Base-by-base conservation (phyloP, 805 yeast species). In the Ogataea thermomethanolica region DNA sequence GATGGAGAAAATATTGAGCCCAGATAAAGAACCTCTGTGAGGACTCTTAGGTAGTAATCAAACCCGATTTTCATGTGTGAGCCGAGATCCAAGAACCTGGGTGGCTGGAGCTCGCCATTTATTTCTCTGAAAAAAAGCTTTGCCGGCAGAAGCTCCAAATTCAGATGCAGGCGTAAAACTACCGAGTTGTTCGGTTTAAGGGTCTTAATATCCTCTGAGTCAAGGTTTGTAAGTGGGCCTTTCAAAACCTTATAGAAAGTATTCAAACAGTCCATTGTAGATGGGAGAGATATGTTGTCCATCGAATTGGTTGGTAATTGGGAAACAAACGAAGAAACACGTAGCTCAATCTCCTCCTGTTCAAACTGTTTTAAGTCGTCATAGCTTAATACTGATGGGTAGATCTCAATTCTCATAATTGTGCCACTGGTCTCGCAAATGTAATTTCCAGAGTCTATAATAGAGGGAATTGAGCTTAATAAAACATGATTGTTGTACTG, bases 241-340 rank as follows among this genome's bases (percentile, higher is more conserved):
- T 70, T 76, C 33, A 86, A 62, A 7, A 84, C 81, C 45, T 76
- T 78, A 49, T 74, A 70, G 12, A 87, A 53, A 0, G 87, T 81
- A 35, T 67, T 65, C 15, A 84, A 65, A 50, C 95, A 82, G 31
- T 72, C 74, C 0, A 73, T 57, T 3, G 79, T 73, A 3, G 76
- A 62, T 0, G 95, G 90, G 1, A 46, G 32, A 7, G 43, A 35
- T 58, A 53, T 17, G 2, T 40, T 43, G 31, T 40, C 46, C 6
- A 43, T 28, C 11, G 29, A 28, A 8, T 28, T 13, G 10, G 34
- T 40, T 1, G 47, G 44, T 2, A 48, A 15, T 35, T 46, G 51
- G 48, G 61, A 65, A 48, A 47, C 40, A 47, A 47, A 57, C 4
- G 65, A 61, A 10, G 64, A 56, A 46, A 75, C 78, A 49, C 95